Conservation (phyloP, 768 basidiomycete species). For the Neoboletus subvelutipes region DNA sequence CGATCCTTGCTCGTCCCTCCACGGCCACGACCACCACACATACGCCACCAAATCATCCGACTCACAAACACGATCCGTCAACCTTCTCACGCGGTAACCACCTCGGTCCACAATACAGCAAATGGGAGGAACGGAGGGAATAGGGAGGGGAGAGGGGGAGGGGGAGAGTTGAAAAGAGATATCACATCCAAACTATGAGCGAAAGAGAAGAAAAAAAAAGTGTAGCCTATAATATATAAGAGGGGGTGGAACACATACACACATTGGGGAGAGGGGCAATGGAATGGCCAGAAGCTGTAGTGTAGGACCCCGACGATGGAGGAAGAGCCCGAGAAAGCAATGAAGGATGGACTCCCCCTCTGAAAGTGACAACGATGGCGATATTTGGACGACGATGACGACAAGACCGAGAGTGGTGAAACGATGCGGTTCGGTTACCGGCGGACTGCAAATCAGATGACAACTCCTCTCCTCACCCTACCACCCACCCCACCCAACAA, state of each 20-base stretch:
- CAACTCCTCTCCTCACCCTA: conserved; percentile 1
- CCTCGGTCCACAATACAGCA: conserved; percentile 20
- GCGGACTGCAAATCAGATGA: conserved; percentile 16
- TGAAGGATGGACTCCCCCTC: conserved; percentile 14
- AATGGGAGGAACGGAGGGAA: background rate
- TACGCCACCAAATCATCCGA: conserved; percentile 13
- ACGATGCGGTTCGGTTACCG: conserved; percentile 10
- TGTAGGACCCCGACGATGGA: conserved; percentile 8
- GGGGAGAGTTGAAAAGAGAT: conserved; percentile 7
- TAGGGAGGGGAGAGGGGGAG: background rate
- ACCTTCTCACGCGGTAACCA: conserved; percentile 14
- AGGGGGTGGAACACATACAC: conserved; percentile 26
- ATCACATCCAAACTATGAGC: conserved; percentile 22
- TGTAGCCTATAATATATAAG: conserved; percentile 35
- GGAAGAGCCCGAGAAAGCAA: conserved; percentile 12
- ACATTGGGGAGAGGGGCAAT: conserved; percentile 6
- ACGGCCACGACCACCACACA: conserved; percentile 4
- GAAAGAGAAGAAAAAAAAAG: conserved; percentile 11
- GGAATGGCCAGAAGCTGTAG: conserved; percentile 14
- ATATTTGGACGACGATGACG: conserved; percentile 10
- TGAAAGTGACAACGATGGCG: conserved; percentile 7
- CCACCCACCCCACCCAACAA: background rate
- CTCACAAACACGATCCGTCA: conserved; percentile 16
- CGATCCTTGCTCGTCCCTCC: conserved; percentile 9
- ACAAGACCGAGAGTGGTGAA: conserved; percentile 18